Evolutionary conservation across 164 flowering plant species (phyloP).

Genomic region (Berberis vulgaris): DNA sequence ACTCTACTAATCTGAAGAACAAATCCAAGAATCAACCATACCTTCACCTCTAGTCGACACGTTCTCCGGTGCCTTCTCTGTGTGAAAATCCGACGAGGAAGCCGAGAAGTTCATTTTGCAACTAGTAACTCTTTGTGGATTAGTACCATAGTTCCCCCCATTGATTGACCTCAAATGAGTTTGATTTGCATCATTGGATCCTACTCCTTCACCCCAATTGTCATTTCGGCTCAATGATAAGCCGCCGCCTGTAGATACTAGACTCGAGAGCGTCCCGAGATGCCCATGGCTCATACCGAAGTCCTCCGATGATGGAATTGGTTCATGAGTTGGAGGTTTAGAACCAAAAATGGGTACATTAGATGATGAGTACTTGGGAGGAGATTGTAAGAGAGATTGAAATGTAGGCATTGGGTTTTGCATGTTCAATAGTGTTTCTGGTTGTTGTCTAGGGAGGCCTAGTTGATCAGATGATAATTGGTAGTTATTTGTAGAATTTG

Average conservation of each 20-base stretch:
- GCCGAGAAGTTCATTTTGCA: constrained; percentile 30
- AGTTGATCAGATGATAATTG: constrained; percentile 19
- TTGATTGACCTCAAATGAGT: constrained; percentile 19
- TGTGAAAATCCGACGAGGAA: constrained; percentile 14
- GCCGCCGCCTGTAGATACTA: background rate
- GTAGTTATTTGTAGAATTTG: constrained; percentile 17
- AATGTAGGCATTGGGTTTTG: constrained; percentile 30
- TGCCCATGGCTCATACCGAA: constrained; percentile 9
- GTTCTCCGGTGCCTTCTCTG: constrained; percentile 35
- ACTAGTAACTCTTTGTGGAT: constrained; percentile 8
- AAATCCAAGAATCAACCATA: constrained; percentile 55
- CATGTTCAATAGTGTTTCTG: constrained; percentile 2
- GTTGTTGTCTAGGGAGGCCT: constrained; percentile 13
- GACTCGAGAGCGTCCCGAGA: constrained; percentile 8
- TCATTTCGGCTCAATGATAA: background rate
- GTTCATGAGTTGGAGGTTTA: background rate
- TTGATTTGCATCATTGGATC: constrained; percentile 12
- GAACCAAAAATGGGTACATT: constrained; percentile 6
- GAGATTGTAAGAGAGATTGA: constrained; percentile 27
- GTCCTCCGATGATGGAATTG: constrained; percentile 5
- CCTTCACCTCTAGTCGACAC: constrained; percentile 42
- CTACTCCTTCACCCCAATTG: constrained; percentile 11
- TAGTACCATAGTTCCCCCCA: constrained; percentile 11
- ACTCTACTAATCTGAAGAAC: constrained; percentile 30
- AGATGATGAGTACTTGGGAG: constrained; percentile 10